Percentiles rank a stretch among this genome's conserved stretches.
These are phyloP conservation scores for Xylariaceae sp. DNA, from an alignment of 2,329 filamentous ascomycete genomes.

Conservation along the genomic window DNA sequence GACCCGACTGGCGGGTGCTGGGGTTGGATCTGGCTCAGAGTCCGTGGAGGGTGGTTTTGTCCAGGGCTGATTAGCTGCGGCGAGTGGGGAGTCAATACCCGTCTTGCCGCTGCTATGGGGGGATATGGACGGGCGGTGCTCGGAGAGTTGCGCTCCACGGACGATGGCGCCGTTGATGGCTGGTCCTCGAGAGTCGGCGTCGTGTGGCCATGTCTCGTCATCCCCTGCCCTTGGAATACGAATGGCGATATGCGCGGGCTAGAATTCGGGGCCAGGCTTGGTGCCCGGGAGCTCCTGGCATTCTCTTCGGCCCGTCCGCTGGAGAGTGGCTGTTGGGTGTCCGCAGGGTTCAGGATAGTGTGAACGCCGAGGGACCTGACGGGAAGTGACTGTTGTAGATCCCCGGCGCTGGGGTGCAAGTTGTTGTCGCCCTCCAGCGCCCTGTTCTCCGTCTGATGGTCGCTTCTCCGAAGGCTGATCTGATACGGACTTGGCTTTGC, in stretches of 20 bases:
- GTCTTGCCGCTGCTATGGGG: constrained; percentile 37
- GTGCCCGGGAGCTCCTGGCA: constrained; percentile 17
- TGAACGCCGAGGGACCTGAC: constrained; percentile 40
- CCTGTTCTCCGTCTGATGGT: constrained; percentile 27
- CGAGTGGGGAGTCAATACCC: constrained; percentile 56
- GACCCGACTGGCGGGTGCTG: constrained; percentile 22
- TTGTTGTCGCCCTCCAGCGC: constrained; percentile 30
- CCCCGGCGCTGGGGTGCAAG: constrained; percentile 31
- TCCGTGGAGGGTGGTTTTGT: constrained; percentile 31
- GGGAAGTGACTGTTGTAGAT: constrained; percentile 29
- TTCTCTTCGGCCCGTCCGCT: constrained; percentile 18
- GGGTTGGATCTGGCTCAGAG: constrained; percentile 30
- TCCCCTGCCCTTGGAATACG: constrained; percentile 23
- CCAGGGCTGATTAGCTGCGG: constrained; percentile 52
- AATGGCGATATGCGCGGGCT: constrained; percentile 27
- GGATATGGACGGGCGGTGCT: constrained; percentile 30
- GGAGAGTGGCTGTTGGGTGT: constrained; percentile 28
- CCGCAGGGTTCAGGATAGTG: constrained; percentile 43
- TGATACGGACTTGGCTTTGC: constrained; percentile 33
- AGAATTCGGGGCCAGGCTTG: constrained; percentile 23
- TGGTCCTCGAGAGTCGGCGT: constrained; percentile 24
- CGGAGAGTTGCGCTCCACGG: constrained; percentile 34
- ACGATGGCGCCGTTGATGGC: constrained; percentile 27
- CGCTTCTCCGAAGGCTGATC: constrained; percentile 32
- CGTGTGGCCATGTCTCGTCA: constrained; percentile 23